Base-by-base conservation (phyloP, 2,329 filamentous ascomycete species). In the Ophiostoma perfectum region DNA sequence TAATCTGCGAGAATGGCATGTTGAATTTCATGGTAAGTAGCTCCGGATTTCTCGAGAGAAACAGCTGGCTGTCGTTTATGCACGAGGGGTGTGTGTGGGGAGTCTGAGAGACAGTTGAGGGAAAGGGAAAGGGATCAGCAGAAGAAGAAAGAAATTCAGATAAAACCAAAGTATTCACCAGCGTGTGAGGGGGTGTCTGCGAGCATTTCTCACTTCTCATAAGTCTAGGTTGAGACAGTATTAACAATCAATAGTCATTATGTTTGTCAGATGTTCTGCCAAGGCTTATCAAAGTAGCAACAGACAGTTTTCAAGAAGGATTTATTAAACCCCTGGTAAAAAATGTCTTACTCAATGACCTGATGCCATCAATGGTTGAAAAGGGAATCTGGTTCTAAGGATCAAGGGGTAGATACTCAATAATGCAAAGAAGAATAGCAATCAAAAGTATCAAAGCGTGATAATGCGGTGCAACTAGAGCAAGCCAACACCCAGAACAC, bases 1-100 rank as follows among this genome's bases (percentile, higher is more conserved):
- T 27, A 36, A 55, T 55, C 27, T 36, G 27, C 27, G 49, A 27
- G 12, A 55, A 6, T 47, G 14, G 42, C 18, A 18, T 55, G 49
- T 11, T 55, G 49, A 18, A 55, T 55, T n/a, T 9, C 18, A 12
- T 55, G 49, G n/a, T 27, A 55, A 55, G 49, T n/a, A 55, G 18
- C 49, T 55, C 49, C 27, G n/a, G n/a, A 55, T 14, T 36, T 27
- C 49, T 8, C 12, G 6, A 9, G 49, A 27, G n/a, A 4, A 27
- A 27, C 27, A 27, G 27, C 27, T 55, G 49, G 49, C 49, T 55
- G 49, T 55, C 49, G 49, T 55, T 55, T 55, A 55, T 55, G 49
- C 49, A 55, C 49, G 49, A 27, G 49, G 44, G 49, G 49, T 55
- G 18, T 55, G 49, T 55, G 49, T 55, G 49, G 49, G 27, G 49